These are phyloP conservation scores for Phytophthora rubi DNA, from an alignment of 352 stramenopile genomes.

Conservation along the genomic window DNA sequence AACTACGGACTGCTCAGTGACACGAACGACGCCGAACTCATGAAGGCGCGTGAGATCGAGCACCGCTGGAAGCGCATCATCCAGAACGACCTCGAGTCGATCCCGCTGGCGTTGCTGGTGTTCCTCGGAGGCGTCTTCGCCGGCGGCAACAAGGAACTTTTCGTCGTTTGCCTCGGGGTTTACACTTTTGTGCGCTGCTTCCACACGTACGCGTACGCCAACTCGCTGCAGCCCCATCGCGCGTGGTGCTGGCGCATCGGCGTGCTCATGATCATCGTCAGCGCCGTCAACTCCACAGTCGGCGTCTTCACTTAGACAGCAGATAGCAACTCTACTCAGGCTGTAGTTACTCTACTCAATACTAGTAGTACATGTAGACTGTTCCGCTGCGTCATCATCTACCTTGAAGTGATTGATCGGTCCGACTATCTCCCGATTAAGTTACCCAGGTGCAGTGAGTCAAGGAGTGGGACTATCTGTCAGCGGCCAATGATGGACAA, in stretches of 20 bases:
- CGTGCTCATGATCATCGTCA: conserved; percentile 46
- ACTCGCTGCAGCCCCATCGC: conserved; percentile 56
- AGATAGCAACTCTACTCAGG: too few relatives aligned
- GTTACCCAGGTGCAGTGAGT: conserved; percentile 5
- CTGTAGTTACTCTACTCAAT: too few relatives aligned
- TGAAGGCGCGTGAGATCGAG: conserved; percentile 44
- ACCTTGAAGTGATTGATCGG: neutral
- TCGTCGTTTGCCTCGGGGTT: conserved; percentile 23
- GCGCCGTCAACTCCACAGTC: conserved; percentile 44
- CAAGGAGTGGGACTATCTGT: conserved; percentile 14
- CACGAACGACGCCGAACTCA: conserved; percentile 27
- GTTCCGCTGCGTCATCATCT: neutral
- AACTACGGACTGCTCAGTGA: conserved; percentile 42
- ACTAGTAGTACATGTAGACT: too few relatives aligned
- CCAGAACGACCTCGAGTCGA: conserved; percentile 58
- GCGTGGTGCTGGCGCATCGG: conserved; percentile 56
- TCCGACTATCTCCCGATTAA: conserved; percentile 24
- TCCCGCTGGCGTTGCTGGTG: conserved; percentile 46
- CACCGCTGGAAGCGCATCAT: conserved; percentile 55
- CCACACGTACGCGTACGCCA: conserved; percentile 61
- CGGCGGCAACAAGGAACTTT: conserved; percentile 42
- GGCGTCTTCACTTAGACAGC: conserved; percentile 39
- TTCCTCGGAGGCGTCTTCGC: conserved; percentile 39
- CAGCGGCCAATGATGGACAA: conserved; percentile 14
- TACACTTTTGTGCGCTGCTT: conserved; percentile 54